Percentiles rank a stretch among this genome's conserved stretches.
Conservation (phyloP, 495 filamentous ascomycete genomes). For the Jackrogersella multiformis region DNA sequence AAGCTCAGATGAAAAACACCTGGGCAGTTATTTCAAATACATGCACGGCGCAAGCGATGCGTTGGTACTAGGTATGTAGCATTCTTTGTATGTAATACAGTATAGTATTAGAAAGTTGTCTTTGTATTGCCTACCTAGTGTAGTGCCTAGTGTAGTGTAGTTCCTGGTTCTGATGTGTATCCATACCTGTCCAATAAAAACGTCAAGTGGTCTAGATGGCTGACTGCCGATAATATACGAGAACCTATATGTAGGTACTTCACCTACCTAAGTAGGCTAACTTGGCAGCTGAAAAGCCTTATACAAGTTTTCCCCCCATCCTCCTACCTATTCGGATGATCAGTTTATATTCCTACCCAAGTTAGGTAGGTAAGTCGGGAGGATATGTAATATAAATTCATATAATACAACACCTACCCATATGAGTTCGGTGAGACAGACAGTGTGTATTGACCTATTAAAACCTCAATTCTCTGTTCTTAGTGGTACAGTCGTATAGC, state of each 20-base stretch:
- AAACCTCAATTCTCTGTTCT: not conserved
- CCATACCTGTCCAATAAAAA: too few species aligned
- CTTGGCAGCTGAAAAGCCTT: not conserved
- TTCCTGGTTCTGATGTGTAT: too few species aligned
- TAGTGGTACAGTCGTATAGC: not conserved
- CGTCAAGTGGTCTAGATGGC: too few species aligned
- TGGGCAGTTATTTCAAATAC: not conserved
- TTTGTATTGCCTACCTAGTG: too few species aligned
- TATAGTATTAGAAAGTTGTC: not conserved
- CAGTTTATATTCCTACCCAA: not conserved
- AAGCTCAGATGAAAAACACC: not conserved
- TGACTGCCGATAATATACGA: not conserved
- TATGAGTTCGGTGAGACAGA: constrained; percentile 4
- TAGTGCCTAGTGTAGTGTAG: too few species aligned
- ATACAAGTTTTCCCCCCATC: not conserved
- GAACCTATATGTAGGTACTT: too few species aligned
- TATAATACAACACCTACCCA: constrained; percentile 8
- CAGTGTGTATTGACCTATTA: not conserved
- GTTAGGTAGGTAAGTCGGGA: not conserved
- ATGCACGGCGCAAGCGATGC: not conserved
- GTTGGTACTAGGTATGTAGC: not conserved
- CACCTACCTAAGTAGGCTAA: too few species aligned
- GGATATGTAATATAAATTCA: not conserved
- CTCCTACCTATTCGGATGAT: not conserved
- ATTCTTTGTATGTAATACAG: too few species aligned